Evolutionary conservation across 345 rosid genomes (phyloP).

Genomic region (Garcia nutans): DNA sequence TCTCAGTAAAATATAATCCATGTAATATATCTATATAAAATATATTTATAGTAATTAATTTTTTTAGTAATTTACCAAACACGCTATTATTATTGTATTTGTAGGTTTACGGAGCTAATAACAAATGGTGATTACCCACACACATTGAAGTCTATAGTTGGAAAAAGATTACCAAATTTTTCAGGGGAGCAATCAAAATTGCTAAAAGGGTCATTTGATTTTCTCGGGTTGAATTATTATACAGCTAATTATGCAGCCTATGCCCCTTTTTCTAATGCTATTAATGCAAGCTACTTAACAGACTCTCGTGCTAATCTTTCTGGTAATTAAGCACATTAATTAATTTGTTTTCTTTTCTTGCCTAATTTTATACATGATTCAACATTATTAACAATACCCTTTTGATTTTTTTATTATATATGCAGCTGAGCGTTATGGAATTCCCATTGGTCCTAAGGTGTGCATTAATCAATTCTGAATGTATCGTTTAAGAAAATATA

Average conservation of each 20-base stretch:
- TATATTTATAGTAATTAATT: too few relatives aligned
- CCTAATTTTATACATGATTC: not conserved
- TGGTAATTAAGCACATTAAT: not conserved
- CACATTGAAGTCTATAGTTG: slow-evolving; percentile 29
- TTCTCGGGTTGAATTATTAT: slow-evolving; percentile 52
- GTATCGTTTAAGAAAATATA: too few relatives aligned
- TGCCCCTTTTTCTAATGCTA: not conserved
- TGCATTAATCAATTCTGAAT: not conserved
- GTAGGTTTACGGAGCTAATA: slow-evolving; percentile 48
- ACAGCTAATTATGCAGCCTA: slow-evolving; percentile 32
- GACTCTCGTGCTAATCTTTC: not conserved
- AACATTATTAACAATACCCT: not conserved
- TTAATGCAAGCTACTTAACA: slow-evolving; percentile 20
- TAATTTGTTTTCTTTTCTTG: too few relatives aligned
- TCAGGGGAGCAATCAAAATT: slow-evolving; percentile 27
- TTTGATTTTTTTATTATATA: not conserved
- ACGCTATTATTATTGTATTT: not conserved
- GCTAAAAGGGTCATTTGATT: slow-evolving; percentile 52
- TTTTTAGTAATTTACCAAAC: too few relatives aligned
- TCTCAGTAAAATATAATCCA: too few relatives aligned
- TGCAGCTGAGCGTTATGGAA: slow-evolving; percentile 20
- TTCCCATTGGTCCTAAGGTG: slow-evolving; percentile 27
- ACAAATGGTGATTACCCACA: slow-evolving; percentile 44
- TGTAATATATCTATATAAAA: too few relatives aligned
- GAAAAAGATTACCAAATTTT: slow-evolving; percentile 45